Conservation (phyloP, 208 protist genomes). For the Crithidia mellificae region DNA sequence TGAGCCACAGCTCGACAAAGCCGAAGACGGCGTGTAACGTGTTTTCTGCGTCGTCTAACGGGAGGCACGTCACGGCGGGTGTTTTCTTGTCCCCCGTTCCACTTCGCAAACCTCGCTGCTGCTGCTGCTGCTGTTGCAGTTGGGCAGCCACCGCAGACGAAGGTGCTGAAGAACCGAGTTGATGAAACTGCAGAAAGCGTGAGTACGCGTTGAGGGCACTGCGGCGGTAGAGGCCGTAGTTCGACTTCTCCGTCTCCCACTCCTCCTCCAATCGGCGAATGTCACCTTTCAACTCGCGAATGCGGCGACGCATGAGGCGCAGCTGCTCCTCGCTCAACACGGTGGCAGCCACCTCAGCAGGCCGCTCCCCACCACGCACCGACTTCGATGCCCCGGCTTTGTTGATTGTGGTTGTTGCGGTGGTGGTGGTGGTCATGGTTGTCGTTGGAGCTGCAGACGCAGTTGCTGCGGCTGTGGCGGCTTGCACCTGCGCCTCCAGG, state of each 20-base stretch:
- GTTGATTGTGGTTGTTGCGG: background rate
- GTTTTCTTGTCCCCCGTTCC: background rate
- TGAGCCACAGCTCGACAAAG: slow-evolving; percentile 79
- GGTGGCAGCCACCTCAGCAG: background rate
- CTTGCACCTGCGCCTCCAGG: slow-evolving; percentile 36
- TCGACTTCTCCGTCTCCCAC: slow-evolving; percentile 36
- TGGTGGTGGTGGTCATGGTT: too few species aligned
- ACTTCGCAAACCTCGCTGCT: background rate
- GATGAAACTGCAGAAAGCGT: slow-evolving; percentile 56
- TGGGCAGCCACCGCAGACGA: too few species aligned
- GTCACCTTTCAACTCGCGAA: slow-evolving; percentile 51
- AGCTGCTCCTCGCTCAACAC: slow-evolving; percentile 45
- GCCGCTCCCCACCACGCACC: background rate
- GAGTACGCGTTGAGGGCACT: slow-evolving; percentile 81
- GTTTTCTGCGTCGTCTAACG: slow-evolving; percentile 29
- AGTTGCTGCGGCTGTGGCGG: slow-evolving; percentile 7
- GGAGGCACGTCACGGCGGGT: slow-evolving; percentile 16
- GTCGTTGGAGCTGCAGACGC: background rate
- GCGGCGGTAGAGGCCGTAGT: slow-evolving; percentile 72
- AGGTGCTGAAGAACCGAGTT: background rate
- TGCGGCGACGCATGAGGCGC: slow-evolving; percentile 48
- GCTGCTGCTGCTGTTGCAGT: background rate
- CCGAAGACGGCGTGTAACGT: slow-evolving; percentile 75
- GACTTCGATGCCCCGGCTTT: background rate
- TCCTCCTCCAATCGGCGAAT: slow-evolving; percentile 57